Evolutionary conservation across 768 basidiomycete species (phyloP), one percentile per base, ranked within the genome.

Genomic region (Sarcodon aspratus): DNA sequence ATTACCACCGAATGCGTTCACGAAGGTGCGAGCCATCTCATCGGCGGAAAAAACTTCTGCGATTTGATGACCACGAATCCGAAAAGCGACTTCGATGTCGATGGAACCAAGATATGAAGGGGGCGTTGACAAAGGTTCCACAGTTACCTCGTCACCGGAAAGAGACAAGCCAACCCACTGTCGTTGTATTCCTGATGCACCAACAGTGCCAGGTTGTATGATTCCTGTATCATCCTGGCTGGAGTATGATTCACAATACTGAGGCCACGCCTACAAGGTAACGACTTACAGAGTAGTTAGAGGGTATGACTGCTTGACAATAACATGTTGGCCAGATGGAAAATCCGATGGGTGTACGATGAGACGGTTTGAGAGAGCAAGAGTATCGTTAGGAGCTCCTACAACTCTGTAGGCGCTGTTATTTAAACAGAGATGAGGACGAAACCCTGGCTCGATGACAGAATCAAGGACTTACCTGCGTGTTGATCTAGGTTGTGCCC

Each of bases 151-250:
- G 60, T 96, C 93, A 0, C 91, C 91, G 2, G 71, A 64, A 36
- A 85, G 64, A 12, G 91, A 91, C 7, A 97, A 72, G 6, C 82
- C 83, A 38, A 93, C 85, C 92, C 92, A 99, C 67, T 88, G 81
- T 9, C 96, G 78, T 51, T 92, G 88, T 50, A 79, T 66, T 18
- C 78, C 73, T 31, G 86, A 84, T 6, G 82, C 80, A n/a, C 85
- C 92, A 31, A 98, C 73, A 1, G 69, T 65, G 3, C 88, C 85
- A 0, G 79, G 78, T 5, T 66, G 66, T 4, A 99, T 61, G 52
- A 76, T 81, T 5, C 77, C 78, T 1, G 87, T 85, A 51, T 82
- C 79, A 56, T 94, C 90, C 54, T 89, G 82, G 43, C 90, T 94
- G 57, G 36, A 9, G 34, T 42, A 17, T 7, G 37, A 36, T 12